Evolutionary conservation across 331 rosid genomes (phyloP).

Genomic region (Dryas integrifolia): DNA sequence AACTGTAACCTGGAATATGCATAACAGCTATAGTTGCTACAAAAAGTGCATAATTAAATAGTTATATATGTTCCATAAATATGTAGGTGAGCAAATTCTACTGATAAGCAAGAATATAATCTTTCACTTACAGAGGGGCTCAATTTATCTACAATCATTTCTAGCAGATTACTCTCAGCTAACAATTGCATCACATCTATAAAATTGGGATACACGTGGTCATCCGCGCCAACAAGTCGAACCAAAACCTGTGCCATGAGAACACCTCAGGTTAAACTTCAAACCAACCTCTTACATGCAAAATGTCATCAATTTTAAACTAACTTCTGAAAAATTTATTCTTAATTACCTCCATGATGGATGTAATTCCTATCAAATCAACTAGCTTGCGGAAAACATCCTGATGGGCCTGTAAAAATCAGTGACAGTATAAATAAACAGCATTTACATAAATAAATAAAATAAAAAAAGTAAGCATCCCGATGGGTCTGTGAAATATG

Average conservation of each 20-base stretch:
- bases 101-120: not conserved
- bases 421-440: not conserved
- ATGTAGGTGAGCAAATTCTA: not conserved
- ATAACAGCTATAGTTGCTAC: not conserved
- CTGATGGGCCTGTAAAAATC: slow-evolving; percentile 73
- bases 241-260: slow-evolving; percentile 74
- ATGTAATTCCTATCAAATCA: slow-evolving; percentile 96
- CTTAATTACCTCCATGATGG: slow-evolving; percentile 89
- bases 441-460: not conserved
- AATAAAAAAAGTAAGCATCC: not conserved
- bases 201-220: slow-evolving; percentile 89
- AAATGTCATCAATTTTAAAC: slow-evolving; percentile 7
- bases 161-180: slow-evolving; percentile 90
- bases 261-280: slow-evolving; percentile 29
- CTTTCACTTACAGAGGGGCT: slow-evolving; percentile 73
- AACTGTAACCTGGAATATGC: not conserved
- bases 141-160: slow-evolving; percentile 92
- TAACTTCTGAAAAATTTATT: not conserved
- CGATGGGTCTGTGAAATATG: too few relatives aligned
- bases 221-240: slow-evolving; percentile 90
- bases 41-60: not conserved
- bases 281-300: slow-evolving; percentile 15
- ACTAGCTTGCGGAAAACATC: slow-evolving; percentile 81
- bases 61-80: not conserved
- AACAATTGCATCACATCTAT: slow-evolving; percentile 96